Evolutionary conservation across 2,329 filamentous ascomycete genomes (phyloP).

Genomic region (Achaetomium macrosporum): DNA sequence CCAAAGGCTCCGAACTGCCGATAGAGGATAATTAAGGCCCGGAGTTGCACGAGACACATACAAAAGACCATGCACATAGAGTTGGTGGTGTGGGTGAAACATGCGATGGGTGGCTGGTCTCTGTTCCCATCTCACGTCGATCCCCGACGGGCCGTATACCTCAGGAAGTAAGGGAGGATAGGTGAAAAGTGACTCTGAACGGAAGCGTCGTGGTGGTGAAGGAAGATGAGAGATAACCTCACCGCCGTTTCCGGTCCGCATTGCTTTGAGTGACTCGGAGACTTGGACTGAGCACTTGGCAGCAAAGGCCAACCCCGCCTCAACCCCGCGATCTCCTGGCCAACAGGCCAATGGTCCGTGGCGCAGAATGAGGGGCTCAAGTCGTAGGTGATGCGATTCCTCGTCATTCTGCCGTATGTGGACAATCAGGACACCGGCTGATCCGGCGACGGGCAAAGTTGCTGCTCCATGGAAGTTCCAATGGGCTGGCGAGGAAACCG

Average conservation of each 20-base stretch:
- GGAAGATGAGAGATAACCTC: background rate
- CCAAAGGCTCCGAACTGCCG: background rate
- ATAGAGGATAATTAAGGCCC: background rate
- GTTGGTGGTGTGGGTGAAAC: background rate
- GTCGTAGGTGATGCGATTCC: background rate
- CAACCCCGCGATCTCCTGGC: background rate
- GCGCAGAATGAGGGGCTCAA: slow-evolving; percentile 1
- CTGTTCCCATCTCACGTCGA: background rate
- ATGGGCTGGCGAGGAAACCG: too few relatives aligned
- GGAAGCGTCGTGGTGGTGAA: background rate
- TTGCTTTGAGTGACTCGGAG: too few relatives aligned
- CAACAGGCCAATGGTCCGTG: background rate
- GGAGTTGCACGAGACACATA: background rate
- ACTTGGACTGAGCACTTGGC: too few relatives aligned
- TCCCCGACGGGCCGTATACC: background rate
- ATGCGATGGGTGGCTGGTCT: background rate
- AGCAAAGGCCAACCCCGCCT: background rate
- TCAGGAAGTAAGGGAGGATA: background rate
- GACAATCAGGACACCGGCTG: too few relatives aligned
- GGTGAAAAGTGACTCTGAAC: background rate
- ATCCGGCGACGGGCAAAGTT: too few relatives aligned
- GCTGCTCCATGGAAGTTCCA: too few relatives aligned
- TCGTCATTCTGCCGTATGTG: background rate
- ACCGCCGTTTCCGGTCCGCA: slow-evolving; percentile 9
- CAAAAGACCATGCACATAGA: background rate